A percentile compares a stretch with the other conserved stretches of the same genome.
Evolutionary conservation across 805 yeast species (phyloP).

Genomic region (Tetrapisispora namnaoensis): DNA sequence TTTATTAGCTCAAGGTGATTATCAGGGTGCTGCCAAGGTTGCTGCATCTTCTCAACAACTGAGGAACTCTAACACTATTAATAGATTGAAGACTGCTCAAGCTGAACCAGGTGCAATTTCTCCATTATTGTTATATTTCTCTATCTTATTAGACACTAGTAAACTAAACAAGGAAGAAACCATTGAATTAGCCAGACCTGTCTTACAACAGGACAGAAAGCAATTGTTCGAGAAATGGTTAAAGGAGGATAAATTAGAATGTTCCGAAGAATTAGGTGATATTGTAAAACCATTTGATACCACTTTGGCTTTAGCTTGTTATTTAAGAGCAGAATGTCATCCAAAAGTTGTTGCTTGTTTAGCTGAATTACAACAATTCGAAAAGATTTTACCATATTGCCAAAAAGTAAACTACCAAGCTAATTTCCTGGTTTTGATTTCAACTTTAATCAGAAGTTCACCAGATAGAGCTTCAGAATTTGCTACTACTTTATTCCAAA

Average conservation of each 20-base stretch:
- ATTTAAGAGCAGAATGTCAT: slow-evolving; percentile 71
- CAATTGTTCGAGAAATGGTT: slow-evolving; percentile 94
- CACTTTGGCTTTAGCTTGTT: slow-evolving; percentile 82
- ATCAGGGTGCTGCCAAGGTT: slow-evolving; percentile 85
- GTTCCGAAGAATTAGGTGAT: slow-evolving; percentile 97
- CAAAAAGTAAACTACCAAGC: slow-evolving; percentile 83
- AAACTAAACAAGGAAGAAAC: slow-evolving; percentile 88
- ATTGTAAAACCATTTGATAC: slow-evolving; percentile 81
- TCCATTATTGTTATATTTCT: slow-evolving; percentile 87
- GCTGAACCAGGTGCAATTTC: slow-evolving; percentile 92
- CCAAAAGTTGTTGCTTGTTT: slow-evolving; percentile 83
- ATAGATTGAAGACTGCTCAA: slow-evolving; percentile 81
- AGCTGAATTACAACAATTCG: slow-evolving; percentile 95
- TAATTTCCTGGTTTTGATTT: slow-evolving; percentile 80
- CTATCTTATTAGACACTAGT: slow-evolving; percentile 85
- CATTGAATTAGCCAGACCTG: slow-evolving; percentile 89
- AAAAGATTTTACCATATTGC: slow-evolving; percentile 89
- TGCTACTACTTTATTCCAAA: slow-evolving; percentile 72
- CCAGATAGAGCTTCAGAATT: slow-evolving; percentile 99
- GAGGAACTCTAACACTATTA: slow-evolving; percentile 90
- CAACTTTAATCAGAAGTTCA: slow-evolving; percentile 79
- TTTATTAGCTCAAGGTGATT: slow-evolving; percentile 74
- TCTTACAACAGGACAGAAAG: slow-evolving; percentile 87
- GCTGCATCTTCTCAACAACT: slow-evolving; percentile 92
- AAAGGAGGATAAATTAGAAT: slow-evolving; percentile 86